These are phyloP conservation scores for Nicotiana otophora DNA, from an alignment of 257 asterid species.

Conservation along the genomic window DNA sequence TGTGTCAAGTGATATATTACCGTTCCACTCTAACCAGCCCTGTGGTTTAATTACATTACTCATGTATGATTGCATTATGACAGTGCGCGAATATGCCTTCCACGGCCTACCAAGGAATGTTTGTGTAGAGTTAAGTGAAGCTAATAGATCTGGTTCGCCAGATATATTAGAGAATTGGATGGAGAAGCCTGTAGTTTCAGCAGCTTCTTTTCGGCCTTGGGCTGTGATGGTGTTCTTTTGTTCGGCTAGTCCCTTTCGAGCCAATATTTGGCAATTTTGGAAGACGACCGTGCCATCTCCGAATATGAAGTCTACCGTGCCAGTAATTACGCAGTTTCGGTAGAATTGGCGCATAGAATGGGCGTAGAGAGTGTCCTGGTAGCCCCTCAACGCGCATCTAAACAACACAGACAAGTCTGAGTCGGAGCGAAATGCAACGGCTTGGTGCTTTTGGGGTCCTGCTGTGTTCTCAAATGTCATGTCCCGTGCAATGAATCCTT, in stretches of 20 bases:
- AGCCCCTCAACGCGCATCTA: conserved; percentile 48
- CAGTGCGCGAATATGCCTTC: conserved; percentile 44
- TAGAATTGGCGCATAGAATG: conserved; percentile 54
- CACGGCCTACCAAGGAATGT: conserved; percentile 59
- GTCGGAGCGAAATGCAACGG: conserved; percentile 50
- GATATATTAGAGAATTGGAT: conserved; percentile 46
- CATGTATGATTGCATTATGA: conserved; percentile 47
- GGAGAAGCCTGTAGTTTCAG: conserved; percentile 39
- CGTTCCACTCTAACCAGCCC: conserved; percentile 65
- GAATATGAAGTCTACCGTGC: conserved; percentile 56
- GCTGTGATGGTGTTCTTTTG: conserved; percentile 64
- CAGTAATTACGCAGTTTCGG: conserved; percentile 42
- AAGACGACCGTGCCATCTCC: conserved; percentile 45
- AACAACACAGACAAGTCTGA: conserved; percentile 52
- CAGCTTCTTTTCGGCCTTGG: conserved; percentile 36
- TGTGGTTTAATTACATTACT: conserved; percentile 36
- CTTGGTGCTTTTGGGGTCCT: conserved; percentile 59
- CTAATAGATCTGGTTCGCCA: conserved; percentile 29
- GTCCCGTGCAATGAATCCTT: conserved; percentile 54
- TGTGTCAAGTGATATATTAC: conserved; percentile 31
- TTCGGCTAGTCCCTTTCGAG: conserved; percentile 40
- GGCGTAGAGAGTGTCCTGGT: conserved; percentile 54
- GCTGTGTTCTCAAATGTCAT: conserved; percentile 59
- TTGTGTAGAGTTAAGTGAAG: conserved; percentile 26
- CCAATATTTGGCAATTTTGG: conserved; percentile 38